phyloP scores from a whole-genome alignment of 164 flowering plant species.

The Stephania yunnanensis region DNA sequence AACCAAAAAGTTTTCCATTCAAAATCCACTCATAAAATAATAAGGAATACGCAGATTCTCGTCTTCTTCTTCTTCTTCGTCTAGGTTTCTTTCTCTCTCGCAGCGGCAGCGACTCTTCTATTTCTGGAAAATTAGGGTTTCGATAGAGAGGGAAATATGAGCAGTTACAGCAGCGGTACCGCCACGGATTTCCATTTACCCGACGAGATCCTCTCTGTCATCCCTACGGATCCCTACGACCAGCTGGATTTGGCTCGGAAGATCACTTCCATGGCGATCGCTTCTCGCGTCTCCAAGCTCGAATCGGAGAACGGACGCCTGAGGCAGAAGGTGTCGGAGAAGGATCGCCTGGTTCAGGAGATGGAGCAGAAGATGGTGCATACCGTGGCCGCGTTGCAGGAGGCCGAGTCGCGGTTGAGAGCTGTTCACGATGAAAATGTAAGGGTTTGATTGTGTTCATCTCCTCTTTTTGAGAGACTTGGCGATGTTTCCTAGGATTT shows the following conservation, averaged over 20 bases:
- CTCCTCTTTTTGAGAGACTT: neutral
- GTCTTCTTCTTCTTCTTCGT: neutral
- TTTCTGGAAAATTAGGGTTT: constrained; percentile 8
- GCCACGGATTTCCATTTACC: constrained; percentile 57
- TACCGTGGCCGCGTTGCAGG: constrained; percentile 35
- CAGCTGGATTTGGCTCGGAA: constrained; percentile 93
- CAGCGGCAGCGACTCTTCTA: neutral
- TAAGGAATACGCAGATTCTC: neutral
- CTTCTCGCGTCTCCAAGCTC: constrained; percentile 84
- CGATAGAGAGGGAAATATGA: constrained; percentile 13
- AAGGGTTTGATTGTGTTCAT: neutral
- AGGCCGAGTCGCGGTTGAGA: constrained; percentile 43
- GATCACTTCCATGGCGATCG: constrained; percentile 91
- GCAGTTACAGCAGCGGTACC: constrained; percentile 17
- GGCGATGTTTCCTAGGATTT: constrained; percentile 2
- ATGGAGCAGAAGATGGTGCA: constrained; percentile 50
- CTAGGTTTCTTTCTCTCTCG: neutral
- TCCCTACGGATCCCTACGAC: constrained; percentile 86
- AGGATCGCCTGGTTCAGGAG: constrained; percentile 51
- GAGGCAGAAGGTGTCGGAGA: constrained; percentile 52
- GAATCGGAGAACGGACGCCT: constrained; percentile 54
- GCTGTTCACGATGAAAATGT: constrained; percentile 67
- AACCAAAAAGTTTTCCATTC: neutral
- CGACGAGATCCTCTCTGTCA: constrained; percentile 72
- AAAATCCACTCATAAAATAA: neutral